A percentile compares a stretch with the other conserved stretches of the same genome.
These are phyloP conservation scores for Talaromyces wortmannii DNA, from an alignment of 495 filamentous ascomycete species.

Conservation along the genomic window DNA sequence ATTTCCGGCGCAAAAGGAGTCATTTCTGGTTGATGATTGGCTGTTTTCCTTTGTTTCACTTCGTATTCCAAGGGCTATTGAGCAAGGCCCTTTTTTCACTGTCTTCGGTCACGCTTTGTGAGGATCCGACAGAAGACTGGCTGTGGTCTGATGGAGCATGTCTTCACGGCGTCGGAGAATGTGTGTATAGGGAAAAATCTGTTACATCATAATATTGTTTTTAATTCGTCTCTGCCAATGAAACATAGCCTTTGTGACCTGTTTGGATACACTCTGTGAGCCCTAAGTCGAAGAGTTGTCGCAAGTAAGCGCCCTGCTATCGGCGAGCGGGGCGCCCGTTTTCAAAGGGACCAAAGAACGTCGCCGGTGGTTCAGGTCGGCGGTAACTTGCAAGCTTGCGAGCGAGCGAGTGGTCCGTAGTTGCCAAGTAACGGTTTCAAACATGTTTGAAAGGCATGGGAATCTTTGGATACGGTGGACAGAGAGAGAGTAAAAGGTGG, in stretches of 20 bases:
- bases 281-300: slow-evolving; percentile 2
- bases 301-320: slow-evolving; percentile 3
- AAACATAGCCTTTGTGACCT: slow-evolving; percentile 2
- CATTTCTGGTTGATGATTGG: not conserved
- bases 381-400: not conserved
- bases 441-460: too few relatives aligned
- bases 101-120: not conserved
- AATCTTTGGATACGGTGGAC: too few relatives aligned
- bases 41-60: not conserved
- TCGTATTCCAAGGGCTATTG: not conserved
- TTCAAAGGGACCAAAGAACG: not conserved
- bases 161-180: not conserved
- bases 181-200: not conserved
- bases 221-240: slow-evolving; percentile 2
- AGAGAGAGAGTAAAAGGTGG: too few relatives aligned
- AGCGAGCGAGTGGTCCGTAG: not conserved
- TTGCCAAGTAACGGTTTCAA: not conserved
- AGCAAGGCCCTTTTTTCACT: not conserved
- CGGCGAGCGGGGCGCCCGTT: slow-evolving; percentile 1
- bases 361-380: not conserved
- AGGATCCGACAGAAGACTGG: not conserved
- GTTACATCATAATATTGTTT: slow-evolving; percentile 2
- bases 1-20: not conserved
- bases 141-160: not conserved
- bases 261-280: not conserved